Conservation (phyloP, 306 rosid species). For the Pachyrhizus erosus region DNA sequence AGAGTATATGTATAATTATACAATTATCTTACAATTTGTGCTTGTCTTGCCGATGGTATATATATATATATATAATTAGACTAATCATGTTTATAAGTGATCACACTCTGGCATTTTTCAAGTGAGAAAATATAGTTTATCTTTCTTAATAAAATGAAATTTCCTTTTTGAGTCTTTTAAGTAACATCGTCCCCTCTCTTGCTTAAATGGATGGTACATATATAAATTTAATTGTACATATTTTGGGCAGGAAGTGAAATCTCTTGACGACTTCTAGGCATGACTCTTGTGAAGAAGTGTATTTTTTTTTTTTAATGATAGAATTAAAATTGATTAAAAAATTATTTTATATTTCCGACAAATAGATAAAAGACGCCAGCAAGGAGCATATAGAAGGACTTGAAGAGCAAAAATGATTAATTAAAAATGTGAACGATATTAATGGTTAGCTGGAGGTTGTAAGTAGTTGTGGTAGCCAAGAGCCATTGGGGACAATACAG, state of each 20-base stretch:
- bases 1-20: no score
- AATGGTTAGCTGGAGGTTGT: background rate
- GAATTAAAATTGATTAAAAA: background rate
- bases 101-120: no score
- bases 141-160: background rate
- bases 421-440: background rate
- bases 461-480: background rate
- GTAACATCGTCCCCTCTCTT: background rate
- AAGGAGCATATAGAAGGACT: background rate
- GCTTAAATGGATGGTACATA: background rate
- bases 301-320: background rate
- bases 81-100: no score
- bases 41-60: background rate
- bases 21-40: no score
- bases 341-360: background rate
- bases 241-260: background rate
- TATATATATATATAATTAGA: background rate
- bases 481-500: background rate
- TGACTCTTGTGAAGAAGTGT: background rate
- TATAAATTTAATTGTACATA: no score
- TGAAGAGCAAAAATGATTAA: background rate
- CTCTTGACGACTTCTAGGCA: background rate
- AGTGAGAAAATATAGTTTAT: no score
- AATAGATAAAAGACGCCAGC: background rate
- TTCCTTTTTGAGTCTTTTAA: background rate